These are phyloP conservation scores for Aspergillus novofumigatus DNA, from an alignment of 2,329 filamentous ascomycete species.

Conservation along the genomic window DNA sequence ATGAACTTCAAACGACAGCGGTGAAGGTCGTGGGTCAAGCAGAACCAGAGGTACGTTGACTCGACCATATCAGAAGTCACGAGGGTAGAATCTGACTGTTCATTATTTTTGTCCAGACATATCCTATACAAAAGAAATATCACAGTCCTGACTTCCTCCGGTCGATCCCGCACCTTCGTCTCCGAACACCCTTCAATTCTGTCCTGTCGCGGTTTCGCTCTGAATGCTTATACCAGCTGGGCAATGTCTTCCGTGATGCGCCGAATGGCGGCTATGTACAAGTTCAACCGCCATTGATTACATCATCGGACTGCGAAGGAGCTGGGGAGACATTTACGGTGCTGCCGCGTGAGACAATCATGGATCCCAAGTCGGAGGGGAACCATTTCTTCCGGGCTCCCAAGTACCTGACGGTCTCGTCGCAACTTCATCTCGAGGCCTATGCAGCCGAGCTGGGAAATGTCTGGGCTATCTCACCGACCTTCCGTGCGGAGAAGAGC, in stretches of 20 bases:
- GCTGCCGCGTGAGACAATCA: constrained; percentile 39
- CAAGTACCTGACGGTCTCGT: constrained; percentile 96
- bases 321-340: constrained; percentile 90
- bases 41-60: constrained; percentile 66
- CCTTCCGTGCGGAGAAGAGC: constrained; percentile 88
- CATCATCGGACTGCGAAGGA: constrained; percentile 94
- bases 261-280: constrained; percentile 59
- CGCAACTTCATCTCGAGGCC: constrained; percentile 90
- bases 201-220: constrained; percentile 79
- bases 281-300: constrained; percentile 89
- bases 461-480: constrained; percentile 91
- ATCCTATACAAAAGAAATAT: constrained; percentile 94
- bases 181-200: constrained; percentile 75
- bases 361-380: constrained; percentile 27
- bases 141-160: constrained; percentile 86
- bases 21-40: constrained; percentile 71
- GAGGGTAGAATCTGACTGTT: not conserved
- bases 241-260: constrained; percentile 65
- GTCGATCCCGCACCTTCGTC: constrained; percentile 79
- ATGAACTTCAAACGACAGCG: constrained; percentile 72
- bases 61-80: too few species aligned
- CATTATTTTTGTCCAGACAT: constrained; percentile 55
- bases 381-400: constrained; percentile 72
- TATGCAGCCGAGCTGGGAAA: constrained; percentile 81
- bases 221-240: constrained; percentile 67